Conservation (phyloP, 2,329 filamentous ascomycete genomes). For the Colletotrichum siamense region DNA sequence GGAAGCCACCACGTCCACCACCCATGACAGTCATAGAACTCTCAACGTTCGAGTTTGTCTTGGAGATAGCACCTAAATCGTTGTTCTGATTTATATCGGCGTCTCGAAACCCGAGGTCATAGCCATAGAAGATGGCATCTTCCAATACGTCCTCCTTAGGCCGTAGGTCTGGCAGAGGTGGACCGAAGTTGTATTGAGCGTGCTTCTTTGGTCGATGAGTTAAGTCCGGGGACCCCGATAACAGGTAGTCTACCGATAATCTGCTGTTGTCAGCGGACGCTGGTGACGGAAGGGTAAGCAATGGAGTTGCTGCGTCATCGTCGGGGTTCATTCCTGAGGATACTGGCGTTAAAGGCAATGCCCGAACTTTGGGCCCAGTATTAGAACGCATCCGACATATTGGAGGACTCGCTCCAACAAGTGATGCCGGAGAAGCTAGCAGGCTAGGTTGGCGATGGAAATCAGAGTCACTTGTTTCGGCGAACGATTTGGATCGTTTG, state of each 20-base stretch:
- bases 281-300: slow-evolving; percentile 24
- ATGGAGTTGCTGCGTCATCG: slow-evolving; percentile 33
- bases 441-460: background rate
- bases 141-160: slow-evolving; percentile 20
- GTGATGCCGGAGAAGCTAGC: slow-evolving; percentile 8
- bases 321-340: slow-evolving; percentile 44
- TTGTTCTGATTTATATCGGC: slow-evolving; percentile 74
- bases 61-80: slow-evolving; percentile 69
- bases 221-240: slow-evolving; percentile 55
- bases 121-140: slow-evolving; percentile 64
- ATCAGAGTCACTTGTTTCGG: background rate
- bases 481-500: slow-evolving; percentile 15
- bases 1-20: background rate
- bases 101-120: slow-evolving; percentile 74
- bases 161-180: slow-evolving; percentile 24
- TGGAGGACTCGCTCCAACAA: slow-evolving; percentile 4
- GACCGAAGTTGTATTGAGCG: slow-evolving; percentile 25
- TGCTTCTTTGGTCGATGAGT: slow-evolving; percentile 20
- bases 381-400: slow-evolving; percentile 26
- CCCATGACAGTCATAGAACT: background rate
- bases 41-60: slow-evolving; percentile 15
- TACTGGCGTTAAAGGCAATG: slow-evolving; percentile 44
- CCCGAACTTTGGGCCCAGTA: slow-evolving; percentile 30
- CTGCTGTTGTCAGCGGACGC: slow-evolving; percentile 36
- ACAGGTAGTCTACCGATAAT: slow-evolving; percentile 70